Evolutionary conservation across 2,329 filamentous ascomycete genomes (phyloP).

Genomic region (Nemania abortiva): DNA sequence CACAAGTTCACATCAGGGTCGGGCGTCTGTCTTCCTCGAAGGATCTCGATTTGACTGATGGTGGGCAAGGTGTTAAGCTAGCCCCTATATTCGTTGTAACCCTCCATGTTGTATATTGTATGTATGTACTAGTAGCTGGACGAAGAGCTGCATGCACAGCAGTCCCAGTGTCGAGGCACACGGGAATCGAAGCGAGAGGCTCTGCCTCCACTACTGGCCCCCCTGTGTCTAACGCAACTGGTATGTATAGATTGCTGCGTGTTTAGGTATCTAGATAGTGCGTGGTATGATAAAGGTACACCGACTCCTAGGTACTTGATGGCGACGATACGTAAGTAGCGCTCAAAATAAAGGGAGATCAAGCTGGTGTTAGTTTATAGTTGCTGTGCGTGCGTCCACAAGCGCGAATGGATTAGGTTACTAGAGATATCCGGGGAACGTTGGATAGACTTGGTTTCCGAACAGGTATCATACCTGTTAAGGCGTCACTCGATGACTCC

Average conservation of each 20-base stretch:
- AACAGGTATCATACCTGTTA: neutral
- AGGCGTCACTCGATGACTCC: neutral
- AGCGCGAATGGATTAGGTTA: neutral
- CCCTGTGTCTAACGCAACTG: neutral
- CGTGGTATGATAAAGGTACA: neutral
- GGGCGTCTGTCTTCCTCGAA: slow-evolving; percentile 4
- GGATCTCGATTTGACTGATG: slow-evolving; percentile 31
- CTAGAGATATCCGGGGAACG: neutral
- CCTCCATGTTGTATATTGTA: slow-evolving; percentile 23
- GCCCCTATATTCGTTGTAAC: slow-evolving; percentile 29
- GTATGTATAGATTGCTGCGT: too few relatives aligned
- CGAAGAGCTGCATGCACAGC: slow-evolving; percentile 20
- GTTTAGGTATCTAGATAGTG: neutral
- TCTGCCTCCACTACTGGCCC: slow-evolving; percentile 32
- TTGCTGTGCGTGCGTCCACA: neutral
- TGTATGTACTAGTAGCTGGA: slow-evolving; percentile 5
- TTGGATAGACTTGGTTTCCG: neutral
- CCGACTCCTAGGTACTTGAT: too few relatives aligned
- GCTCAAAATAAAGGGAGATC: neutral
- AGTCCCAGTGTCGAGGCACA: slow-evolving; percentile 22
- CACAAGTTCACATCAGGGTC: neutral
- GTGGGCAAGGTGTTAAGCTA: slow-evolving; percentile 4
- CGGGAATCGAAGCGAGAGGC: slow-evolving; percentile 34
- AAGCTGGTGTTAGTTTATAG: neutral
- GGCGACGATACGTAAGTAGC: too few relatives aligned